Evolutionary conservation across 1,284 basidiomycete species (phyloP).

Genomic region (Ceratobasidium sp.): DNA sequence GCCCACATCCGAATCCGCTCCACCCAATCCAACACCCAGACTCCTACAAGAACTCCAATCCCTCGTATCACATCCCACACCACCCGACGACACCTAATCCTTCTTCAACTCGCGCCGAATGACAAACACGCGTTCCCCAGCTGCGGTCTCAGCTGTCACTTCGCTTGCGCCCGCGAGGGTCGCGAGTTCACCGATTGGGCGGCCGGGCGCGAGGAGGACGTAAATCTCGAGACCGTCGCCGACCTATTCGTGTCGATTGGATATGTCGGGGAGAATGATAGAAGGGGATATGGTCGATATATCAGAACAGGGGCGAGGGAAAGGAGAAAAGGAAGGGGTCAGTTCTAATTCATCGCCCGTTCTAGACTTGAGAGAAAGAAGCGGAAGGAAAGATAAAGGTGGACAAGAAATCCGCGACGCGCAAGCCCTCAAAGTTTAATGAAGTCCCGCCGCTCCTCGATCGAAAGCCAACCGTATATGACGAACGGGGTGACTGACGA

Average conservation of each 20-base stretch:
- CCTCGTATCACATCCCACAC: no score
- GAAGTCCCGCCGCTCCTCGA: no score
- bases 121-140: conserved; percentile 77
- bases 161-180: conserved; percentile 63
- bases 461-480: not conserved
- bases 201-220: conserved; percentile 81
- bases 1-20: not conserved
- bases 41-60: not conserved
- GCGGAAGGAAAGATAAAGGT: not conserved
- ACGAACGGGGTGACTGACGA: conserved; percentile 20
- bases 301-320: not conserved
- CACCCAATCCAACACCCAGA: not conserved
- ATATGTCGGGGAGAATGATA: not conserved
- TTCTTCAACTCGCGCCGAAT: conserved; percentile 81
- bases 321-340: conserved; percentile 6
- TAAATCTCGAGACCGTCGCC: conserved; percentile 95
- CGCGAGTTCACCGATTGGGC: conserved; percentile 73
- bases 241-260: conserved; percentile 65
- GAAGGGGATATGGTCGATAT: not conserved
- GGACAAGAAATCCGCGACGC: not conserved
- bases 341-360: not conserved
- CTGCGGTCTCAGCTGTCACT: conserved; percentile 59
- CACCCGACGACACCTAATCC: conserved; percentile 59
- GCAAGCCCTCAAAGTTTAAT: not conserved
- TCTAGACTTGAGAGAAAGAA: not conserved